Base-by-base conservation (phyloP, 257 asterid genomes). In the Osmanthus fragrans region DNA sequence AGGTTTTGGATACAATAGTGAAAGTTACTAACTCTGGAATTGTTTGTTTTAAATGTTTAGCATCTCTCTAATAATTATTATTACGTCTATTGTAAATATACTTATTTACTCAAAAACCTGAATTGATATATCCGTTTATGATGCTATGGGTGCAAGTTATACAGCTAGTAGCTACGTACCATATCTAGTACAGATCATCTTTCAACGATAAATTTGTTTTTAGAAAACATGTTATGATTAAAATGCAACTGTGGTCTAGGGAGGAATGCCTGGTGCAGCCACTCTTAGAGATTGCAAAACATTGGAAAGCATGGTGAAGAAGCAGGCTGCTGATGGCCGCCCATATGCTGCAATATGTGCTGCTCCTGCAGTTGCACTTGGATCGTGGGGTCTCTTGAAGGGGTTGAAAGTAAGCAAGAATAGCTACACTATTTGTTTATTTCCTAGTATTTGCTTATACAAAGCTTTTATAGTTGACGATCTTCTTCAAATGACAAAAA, bases 291-390 rank as follows among this genome's bases (percentile, higher is more conserved):
- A 95, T 73, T 90, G 96, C 90, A 88, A 81, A 80, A 80, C 87
- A 69, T 79, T 95, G 88, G 97, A 95, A 84, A 85, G 73, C 83
- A 85, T 95, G 63, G 92, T 90, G 54, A 91, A 80, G 76, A 91
- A 81, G 81, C 98, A 95, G 80, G 93, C 96, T 79, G 87, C 86
- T 16, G 92, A 88, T 73, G 89, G 81, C 56, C 86, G 88, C 47
- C 80, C 87, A 13, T 92, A 86, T 86, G 97, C 96, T 67, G 99
- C 99, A 66, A 90, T 95, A 79, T 95, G 99, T 86, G 99, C 99
- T 18, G 89, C 99, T 81, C 98, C 99, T 70, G 98, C 98, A 16
- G 94, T 92, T 68, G 97, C 92, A 21, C 93, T 95, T 80, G 98
- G 93, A 39, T 87, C 98, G 15, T 95, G 99, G 99, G 98, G 96